Base-by-base conservation (phyloP, 768 basidiomycete genomes). In the Lepiota venenata region DNA sequence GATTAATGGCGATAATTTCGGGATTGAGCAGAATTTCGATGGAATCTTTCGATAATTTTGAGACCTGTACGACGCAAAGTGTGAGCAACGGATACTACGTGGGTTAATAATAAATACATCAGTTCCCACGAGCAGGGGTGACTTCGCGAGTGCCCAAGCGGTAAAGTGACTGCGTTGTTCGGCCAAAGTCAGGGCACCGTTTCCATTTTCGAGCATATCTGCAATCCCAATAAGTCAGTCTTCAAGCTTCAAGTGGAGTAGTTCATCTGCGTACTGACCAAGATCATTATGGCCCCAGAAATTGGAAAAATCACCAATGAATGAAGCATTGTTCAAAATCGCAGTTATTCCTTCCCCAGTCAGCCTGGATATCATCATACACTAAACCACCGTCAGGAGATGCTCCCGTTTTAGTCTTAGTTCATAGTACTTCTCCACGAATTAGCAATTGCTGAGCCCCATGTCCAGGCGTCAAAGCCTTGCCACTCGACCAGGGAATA, bases 1-100 rank as follows among this genome's bases (percentile, higher is more conserved):
- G 81, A 59, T 79, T 78, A 54, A 82, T 79, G n/a, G 80, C 79
- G 22, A 82, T 72, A 35, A 83, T 74, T 62, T 82, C 79, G 20
- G 59, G 66, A 63, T 81, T 82, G 45, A 68, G 72, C 44, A 82
- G 64, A 54, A 81, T 78, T 12, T 68, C 65, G 21, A 80, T 61
- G 15, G 69, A 69, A 32, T 75, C 70, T 43, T 71, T 61, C 32
- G 73, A 62, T 9, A 66, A 54, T 25, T 58, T 50, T 10, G 59
- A 58, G 22, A 63, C 40, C 63, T 59, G 47, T 39, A 55, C 12
- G 39, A 40, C 45, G 32, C 32, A 9, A 32, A 11, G 32, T 42
- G 43, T 41, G 10, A 21, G 21, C 10, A 40, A 29, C 27, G 18
- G 29, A 10, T 20, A 2, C 8, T 29, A 9, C 25, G 14, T 25